Base-by-base conservation (phyloP, 768 basidiomycete genomes). In the Kockovaella imperatae region DNA sequence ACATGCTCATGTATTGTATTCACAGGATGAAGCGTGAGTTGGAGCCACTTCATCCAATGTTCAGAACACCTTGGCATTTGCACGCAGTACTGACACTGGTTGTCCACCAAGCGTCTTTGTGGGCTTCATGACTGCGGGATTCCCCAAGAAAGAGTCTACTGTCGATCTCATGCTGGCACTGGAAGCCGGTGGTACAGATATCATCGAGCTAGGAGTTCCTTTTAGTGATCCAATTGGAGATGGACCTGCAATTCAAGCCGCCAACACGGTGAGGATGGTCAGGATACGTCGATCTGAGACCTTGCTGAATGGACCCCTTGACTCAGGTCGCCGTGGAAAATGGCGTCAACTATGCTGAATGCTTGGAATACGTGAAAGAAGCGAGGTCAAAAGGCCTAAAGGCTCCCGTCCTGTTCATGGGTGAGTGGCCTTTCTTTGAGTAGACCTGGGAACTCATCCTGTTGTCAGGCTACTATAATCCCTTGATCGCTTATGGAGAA, bases 201-300 rank as follows among this genome's bases (percentile, higher is more conserved):
- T 96, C 51, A 90, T 97, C 52, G 93, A 99, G 70, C 78, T 99
- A 15, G 93, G 93, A 15, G 79, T 96, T 24, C 89, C 91, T 0
- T 96, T 93, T 75, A 91, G 87, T 45, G 93, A 96, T 74, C 93
- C 91, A 17, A 87, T 89, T 58, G 91, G 89, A 2, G 93, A 99
- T 73, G 93, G 93, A 0, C 87, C 86, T 21, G 82, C 81, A 3
- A 95, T 99, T 53, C 93, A 99, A 67, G 84, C 83, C 53, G 79
- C 86, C 11, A 97, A 96, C 70, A 86, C 84, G n/a, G 93, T 89
- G 52, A 55, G 82, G 75, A n/a, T 38, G 5, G 21, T 26, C 42
- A 23, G 42, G 8, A 11, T 7, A 29, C 21, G n/a, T 11, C 42
- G 5, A 6, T 8, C n/a, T 34, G 11, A n/a, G n/a, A 34, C n/a